These are phyloP conservation scores for Leishmania amazonensis DNA, from an alignment of 208 protist species.

Conservation along the genomic window DNA sequence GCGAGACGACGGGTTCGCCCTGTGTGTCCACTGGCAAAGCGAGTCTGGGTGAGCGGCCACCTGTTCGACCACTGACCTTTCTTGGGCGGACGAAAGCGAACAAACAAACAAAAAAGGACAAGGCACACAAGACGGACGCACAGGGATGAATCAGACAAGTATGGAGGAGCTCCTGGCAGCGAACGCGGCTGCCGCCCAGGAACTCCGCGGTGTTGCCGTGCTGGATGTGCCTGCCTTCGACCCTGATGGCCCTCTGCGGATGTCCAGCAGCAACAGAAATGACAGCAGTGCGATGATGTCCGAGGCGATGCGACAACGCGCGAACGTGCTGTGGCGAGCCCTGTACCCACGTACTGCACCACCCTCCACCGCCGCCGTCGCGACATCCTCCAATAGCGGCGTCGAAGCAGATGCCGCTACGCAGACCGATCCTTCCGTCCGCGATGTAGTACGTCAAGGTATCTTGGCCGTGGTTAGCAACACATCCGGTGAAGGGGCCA, in stretches of 20 bases:
- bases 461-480: constrained; percentile 19
- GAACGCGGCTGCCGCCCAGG: constrained; percentile 42
- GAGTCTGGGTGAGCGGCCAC: neutral
- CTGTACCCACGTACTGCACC: constrained; percentile 45
- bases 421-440: neutral
- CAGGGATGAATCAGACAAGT: constrained; percentile 1
- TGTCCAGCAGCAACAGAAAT: neutral
- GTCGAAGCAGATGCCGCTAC: neutral
- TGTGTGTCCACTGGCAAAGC: neutral
- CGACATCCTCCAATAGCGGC: neutral
- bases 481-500: neutral
- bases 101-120: neutral
- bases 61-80: neutral
- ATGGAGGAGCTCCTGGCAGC: constrained; percentile 32
- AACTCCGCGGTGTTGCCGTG: constrained; percentile 44
- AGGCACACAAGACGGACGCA: neutral
- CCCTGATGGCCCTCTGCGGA: constrained; percentile 1
- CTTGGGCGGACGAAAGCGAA: neutral
- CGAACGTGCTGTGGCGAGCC: constrained; percentile 41
- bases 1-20: neutral
- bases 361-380: neutral
- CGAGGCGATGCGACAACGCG: constrained; percentile 35
- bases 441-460: constrained; percentile 13
- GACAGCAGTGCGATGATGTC: constrained; percentile 1
- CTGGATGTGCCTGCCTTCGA: constrained; percentile 20